Evolutionary conservation across 179 eudicot species (phyloP).

Genomic region (Nepenthes alata): DNA sequence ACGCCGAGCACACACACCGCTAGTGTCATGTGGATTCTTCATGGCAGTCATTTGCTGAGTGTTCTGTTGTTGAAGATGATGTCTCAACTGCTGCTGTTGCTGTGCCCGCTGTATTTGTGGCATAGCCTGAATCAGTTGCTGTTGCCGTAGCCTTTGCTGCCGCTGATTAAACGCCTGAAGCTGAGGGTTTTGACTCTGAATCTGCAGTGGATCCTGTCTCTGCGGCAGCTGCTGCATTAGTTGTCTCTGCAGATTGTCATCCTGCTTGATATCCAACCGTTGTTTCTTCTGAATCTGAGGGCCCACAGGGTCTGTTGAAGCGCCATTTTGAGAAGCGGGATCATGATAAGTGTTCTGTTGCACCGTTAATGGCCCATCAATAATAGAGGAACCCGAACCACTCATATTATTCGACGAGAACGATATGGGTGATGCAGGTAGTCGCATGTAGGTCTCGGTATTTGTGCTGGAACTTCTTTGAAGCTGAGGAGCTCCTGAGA

Average conservation of each 20-base stretch:
- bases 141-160: constrained; percentile 64
- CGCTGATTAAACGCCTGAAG: constrained; percentile 71
- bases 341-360: constrained; percentile 64
- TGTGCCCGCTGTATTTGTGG: constrained; percentile 74
- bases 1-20: constrained; percentile 75
- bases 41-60: constrained; percentile 42
- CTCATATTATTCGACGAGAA: constrained; percentile 83
- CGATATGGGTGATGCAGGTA: constrained; percentile 88
- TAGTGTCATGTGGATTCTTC: constrained; percentile 56
- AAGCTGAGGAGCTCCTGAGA: constrained; percentile 76
- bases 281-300: constrained; percentile 71
- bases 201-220: constrained; percentile 67
- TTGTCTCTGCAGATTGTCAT: constrained; percentile 65
- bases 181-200: constrained; percentile 62
- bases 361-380: constrained; percentile 58
- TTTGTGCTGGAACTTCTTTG: constrained; percentile 88
- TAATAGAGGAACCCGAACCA: constrained; percentile 66
- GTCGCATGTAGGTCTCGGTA: constrained; percentile 62
- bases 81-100: constrained; percentile 56
- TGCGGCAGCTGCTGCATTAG: constrained; percentile 62
- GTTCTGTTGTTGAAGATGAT: constrained; percentile 62
- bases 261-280: constrained; percentile 73
- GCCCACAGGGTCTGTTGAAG: constrained; percentile 36
- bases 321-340: constrained; percentile 45
- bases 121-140: constrained; percentile 69